phyloP scores from a whole-genome alignment of 192 early-diverging fungal genomes.

The Diversispora epigaea region DNA sequence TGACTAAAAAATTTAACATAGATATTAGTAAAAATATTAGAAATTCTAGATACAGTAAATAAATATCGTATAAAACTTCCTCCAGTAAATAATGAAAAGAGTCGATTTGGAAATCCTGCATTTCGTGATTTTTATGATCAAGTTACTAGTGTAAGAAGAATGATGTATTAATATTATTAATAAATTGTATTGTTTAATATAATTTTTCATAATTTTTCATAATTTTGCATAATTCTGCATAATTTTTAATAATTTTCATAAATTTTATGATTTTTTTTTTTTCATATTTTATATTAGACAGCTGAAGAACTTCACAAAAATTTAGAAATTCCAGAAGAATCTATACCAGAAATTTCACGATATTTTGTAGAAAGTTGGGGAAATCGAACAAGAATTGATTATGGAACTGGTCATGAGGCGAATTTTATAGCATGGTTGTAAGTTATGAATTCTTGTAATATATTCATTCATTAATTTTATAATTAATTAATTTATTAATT shows the following conservation, averaged over 20 bases:
- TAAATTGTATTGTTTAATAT: neutral
- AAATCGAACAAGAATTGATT: constrained; percentile 90
- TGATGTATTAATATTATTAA: neutral
- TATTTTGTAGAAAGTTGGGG: constrained; percentile 89
- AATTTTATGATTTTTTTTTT: too few species aligned
- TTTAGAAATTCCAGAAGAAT: constrained; percentile 37
- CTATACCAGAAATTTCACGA: constrained; percentile 56
- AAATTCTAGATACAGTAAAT: constrained; percentile 65
- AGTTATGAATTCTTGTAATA: constrained; percentile 21
- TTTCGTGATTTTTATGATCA: constrained; percentile 88
- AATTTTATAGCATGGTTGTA: constrained; percentile 86
- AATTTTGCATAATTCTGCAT: too few species aligned
- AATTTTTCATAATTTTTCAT: too few species aligned
- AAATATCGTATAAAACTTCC: constrained; percentile 62
- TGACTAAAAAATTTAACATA: neutral
- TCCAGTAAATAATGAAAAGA: constrained; percentile 72
- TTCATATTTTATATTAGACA: too few species aligned
- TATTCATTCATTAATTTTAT: neutral
- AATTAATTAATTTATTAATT: neutral
- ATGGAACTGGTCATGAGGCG: constrained; percentile 96
- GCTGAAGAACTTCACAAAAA: constrained; percentile 39
- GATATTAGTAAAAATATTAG: constrained; percentile 59
- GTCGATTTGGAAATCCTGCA: constrained; percentile 94
- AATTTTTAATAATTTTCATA: too few species aligned
- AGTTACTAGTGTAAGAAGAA: constrained; percentile 55